phyloP scores from a whole-genome alignment of 331 rosid genomes.

The Cucumis variabilis region DNA sequence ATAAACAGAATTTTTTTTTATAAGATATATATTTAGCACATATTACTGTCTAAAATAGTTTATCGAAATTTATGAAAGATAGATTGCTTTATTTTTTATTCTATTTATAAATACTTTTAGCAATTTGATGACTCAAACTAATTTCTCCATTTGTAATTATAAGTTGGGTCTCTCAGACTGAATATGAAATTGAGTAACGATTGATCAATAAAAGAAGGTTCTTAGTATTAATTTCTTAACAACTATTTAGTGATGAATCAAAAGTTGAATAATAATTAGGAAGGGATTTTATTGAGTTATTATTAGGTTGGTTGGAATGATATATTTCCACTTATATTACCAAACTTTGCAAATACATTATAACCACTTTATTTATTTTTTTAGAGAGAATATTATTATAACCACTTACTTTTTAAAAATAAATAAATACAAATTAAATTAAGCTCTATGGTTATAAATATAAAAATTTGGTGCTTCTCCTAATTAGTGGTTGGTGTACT shows the following conservation, averaged over 20 bases:
- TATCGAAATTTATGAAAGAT: too few relatives aligned
- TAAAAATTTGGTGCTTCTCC: neutral
- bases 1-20: too few relatives aligned
- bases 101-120: too few relatives aligned
- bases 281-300: constrained; percentile 10
- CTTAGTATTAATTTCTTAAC: neutral
- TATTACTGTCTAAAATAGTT: too few relatives aligned
- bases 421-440: neutral
- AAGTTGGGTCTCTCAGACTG: neutral
- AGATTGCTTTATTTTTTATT: too few relatives aligned
- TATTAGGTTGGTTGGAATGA: constrained; percentile 16
- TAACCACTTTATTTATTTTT: neutral
- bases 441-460: constrained; percentile 3
- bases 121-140: too few relatives aligned
- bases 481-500: constrained; percentile 24
- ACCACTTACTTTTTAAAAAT: neutral
- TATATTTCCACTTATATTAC: constrained; percentile 16
- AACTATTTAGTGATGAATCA: constrained; percentile 15
- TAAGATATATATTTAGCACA: too few relatives aligned
- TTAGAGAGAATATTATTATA: neutral
- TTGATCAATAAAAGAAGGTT: neutral
- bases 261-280: neutral
- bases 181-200: constrained; percentile 6
- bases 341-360: constrained; percentile 19
- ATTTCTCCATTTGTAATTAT: too few relatives aligned